phyloP scores from a whole-genome alignment of 31 red algal species.

The Asparagopsis taxiformis region DNA sequence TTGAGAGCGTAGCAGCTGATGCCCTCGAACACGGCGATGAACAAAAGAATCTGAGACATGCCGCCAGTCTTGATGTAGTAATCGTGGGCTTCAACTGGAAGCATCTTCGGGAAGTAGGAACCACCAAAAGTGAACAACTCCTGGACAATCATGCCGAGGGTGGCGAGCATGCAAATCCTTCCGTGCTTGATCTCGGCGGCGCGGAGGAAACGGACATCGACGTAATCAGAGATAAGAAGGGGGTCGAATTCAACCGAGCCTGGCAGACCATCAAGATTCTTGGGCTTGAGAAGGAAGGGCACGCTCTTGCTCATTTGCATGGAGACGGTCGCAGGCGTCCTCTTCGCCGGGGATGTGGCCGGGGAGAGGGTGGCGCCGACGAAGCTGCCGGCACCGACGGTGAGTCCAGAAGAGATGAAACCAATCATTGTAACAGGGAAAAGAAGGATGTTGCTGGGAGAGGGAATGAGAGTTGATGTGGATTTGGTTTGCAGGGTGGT shows the following conservation, averaged over 20 bases:
- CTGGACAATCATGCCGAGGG: slow-evolving; percentile 87
- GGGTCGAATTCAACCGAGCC: slow-evolving; percentile 96
- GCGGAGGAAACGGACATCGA: slow-evolving; percentile 84
- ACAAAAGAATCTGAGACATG: slow-evolving; percentile 86
- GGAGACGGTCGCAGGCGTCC: slow-evolving; percentile 7
- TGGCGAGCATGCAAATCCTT: slow-evolving; percentile 98
- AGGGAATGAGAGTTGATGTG: neutral
- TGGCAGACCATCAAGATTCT: slow-evolving; percentile 85
- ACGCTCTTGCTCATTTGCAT: slow-evolving; percentile 84
- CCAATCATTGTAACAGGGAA: slow-evolving; percentile 20
- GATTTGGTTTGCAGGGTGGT: neutral
- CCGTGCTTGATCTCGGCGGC: slow-evolving; percentile 97
- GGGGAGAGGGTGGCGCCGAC: slow-evolving; percentile 27
- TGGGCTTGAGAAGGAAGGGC: slow-evolving; percentile 95
- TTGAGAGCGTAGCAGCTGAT: slow-evolving; percentile 84
- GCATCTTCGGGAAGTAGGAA: slow-evolving; percentile 86
- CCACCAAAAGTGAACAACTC: slow-evolving; percentile 76
- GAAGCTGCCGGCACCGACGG: slow-evolving; percentile 36
- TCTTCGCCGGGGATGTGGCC: neutral
- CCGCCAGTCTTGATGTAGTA: slow-evolving; percentile 79
- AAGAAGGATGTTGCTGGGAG: neutral
- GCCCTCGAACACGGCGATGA: slow-evolving; percentile 81
- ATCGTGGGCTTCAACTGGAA: slow-evolving; percentile 82
- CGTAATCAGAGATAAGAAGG: slow-evolving; percentile 87
- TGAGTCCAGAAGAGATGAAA: slow-evolving; percentile 17